Percentiles rank a stretch among this genome's conserved stretches.
phyloP scores from a whole-genome alignment of 2,329 filamentous ascomycete genomes.

The Acarospora socialis region DNA sequence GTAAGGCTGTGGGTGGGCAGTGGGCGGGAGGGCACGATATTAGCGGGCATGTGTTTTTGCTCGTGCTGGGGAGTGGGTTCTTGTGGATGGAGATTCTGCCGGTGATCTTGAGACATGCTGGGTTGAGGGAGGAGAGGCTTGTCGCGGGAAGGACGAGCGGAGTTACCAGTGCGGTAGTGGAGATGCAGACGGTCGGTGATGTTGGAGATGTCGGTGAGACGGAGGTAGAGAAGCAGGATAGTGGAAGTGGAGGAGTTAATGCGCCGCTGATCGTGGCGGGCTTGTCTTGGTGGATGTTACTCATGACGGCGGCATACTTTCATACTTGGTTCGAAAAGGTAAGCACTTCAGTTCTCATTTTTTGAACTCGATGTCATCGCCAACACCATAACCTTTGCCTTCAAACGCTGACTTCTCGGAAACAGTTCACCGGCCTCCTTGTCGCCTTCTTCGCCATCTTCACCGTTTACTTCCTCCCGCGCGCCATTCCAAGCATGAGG shows the following conservation, averaged over 20 bases:
- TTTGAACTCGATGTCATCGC: constrained; percentile 4
- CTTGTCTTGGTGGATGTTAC: constrained; percentile 82
- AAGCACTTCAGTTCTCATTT: constrained; percentile 16
- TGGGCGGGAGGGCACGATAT: constrained; percentile 97
- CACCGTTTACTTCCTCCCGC: constrained; percentile 36
- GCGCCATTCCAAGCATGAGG: constrained; percentile 29
- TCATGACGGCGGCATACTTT: constrained; percentile 98
- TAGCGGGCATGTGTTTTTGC: constrained; percentile 84
- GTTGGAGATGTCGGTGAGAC: too few relatives aligned
- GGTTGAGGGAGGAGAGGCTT: constrained; percentile 49
- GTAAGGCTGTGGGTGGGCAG: constrained; percentile 63
- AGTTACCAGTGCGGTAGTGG: not conserved
- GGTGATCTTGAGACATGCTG: constrained; percentile 37
- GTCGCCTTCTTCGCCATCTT: constrained; percentile 36
- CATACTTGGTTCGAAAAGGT: constrained; percentile 98
- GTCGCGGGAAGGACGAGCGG: constrained; percentile 1
- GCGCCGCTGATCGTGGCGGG: constrained; percentile 44
- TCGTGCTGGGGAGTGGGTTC: constrained; percentile 72
- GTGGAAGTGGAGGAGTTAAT: constrained; percentile 42
- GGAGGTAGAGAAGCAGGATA: constrained; percentile 24
- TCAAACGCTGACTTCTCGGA: constrained; percentile 8
- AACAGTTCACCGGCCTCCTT: constrained; percentile 34
- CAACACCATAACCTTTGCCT: too few relatives aligned
- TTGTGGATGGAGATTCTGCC: constrained; percentile 67
- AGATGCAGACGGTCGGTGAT: not conserved